Conservation (phyloP, 164 flowering plant species). For the Protea cynaroides region DNA sequence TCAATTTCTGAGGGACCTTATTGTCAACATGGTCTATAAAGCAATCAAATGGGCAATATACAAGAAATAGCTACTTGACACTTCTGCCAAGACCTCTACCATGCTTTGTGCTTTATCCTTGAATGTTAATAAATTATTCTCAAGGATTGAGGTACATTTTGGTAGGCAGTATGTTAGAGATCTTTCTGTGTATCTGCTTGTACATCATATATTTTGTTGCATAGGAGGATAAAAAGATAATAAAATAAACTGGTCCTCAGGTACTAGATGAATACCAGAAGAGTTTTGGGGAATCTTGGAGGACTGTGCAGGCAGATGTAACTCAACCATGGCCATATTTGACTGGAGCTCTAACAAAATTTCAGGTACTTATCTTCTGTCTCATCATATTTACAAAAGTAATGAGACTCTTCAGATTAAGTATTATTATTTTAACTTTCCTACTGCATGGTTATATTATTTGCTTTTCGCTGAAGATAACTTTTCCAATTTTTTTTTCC, state of each 20-base stretch:
- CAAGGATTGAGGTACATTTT: too few relatives aligned
- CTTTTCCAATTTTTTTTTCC: too few relatives aligned
- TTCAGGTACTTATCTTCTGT: conserved; percentile 52
- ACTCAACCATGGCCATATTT: conserved; percentile 86
- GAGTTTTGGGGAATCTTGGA: conserved; percentile 90
- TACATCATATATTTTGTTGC: not conserved
- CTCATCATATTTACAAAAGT: not conserved
- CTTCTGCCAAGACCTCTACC: too few relatives aligned
- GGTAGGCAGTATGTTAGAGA: too few relatives aligned
- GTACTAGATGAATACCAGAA: conserved; percentile 91
- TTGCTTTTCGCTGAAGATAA: too few relatives aligned
- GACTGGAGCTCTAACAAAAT: conserved; percentile 69
- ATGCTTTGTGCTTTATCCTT: too few relatives aligned
- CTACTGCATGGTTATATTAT: not conserved
- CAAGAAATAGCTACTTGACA: too few relatives aligned
- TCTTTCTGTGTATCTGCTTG: too few relatives aligned
- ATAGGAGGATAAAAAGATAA: not conserved
- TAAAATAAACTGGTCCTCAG: conserved; percentile 25
- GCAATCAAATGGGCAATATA: too few relatives aligned
- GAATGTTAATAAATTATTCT: too few relatives aligned
- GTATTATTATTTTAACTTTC: not conserved
- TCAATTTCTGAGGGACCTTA: too few relatives aligned
- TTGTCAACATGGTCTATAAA: too few relatives aligned
- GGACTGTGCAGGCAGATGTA: conserved; percentile 48
- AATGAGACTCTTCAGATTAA: not conserved